These are phyloP conservation scores for Hypoxylon sp. DNA, from an alignment of 2,329 filamentous ascomycete species.

Conservation along the genomic window DNA sequence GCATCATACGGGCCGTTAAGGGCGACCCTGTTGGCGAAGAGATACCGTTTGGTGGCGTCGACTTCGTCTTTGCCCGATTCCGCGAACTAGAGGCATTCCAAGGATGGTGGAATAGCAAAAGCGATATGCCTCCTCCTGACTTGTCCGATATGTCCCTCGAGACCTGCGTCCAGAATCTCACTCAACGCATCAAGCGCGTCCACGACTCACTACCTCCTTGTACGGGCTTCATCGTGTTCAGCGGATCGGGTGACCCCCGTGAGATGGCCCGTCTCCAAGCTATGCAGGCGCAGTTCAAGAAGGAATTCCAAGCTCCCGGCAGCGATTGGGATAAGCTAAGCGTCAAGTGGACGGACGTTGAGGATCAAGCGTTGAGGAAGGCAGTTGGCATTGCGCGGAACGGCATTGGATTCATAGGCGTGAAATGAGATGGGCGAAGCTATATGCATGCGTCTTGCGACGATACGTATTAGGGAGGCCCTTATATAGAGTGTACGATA, in stretches of 20 bases:
- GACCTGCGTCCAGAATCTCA: slow-evolving; percentile 62
- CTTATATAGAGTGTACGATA: background rate
- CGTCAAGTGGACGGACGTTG: slow-evolving; percentile 77
- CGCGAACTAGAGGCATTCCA: slow-evolving; percentile 75
- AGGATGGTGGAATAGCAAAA: slow-evolving; percentile 77
- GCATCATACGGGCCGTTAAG: slow-evolving; percentile 70
- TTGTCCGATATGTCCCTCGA: slow-evolving; percentile 59
- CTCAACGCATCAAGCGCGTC: slow-evolving; percentile 68
- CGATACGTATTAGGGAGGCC: background rate
- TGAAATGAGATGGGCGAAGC: slow-evolving; percentile 65
- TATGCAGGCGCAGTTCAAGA: slow-evolving; percentile 72
- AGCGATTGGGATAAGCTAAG: slow-evolving; percentile 77
- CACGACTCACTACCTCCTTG: slow-evolving; percentile 73
- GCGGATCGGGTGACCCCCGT: slow-evolving; percentile 77
- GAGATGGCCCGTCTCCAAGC: slow-evolving; percentile 75
- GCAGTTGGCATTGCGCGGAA: slow-evolving; percentile 71
- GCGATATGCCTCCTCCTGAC: slow-evolving; percentile 54
- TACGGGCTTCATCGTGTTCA: slow-evolving; percentile 75
- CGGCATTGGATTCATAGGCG: slow-evolving; percentile 75
- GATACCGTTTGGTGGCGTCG: slow-evolving; percentile 72
- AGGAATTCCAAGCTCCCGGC: slow-evolving; percentile 74
- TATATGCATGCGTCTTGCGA: slow-evolving; percentile 19
- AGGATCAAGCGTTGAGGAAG: slow-evolving; percentile 73
- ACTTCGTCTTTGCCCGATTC: slow-evolving; percentile 78
- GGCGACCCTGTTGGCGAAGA: slow-evolving; percentile 72